Conservation (phyloP, 2,329 filamentous ascomycete genomes). For the Talaromyces sp. region DNA sequence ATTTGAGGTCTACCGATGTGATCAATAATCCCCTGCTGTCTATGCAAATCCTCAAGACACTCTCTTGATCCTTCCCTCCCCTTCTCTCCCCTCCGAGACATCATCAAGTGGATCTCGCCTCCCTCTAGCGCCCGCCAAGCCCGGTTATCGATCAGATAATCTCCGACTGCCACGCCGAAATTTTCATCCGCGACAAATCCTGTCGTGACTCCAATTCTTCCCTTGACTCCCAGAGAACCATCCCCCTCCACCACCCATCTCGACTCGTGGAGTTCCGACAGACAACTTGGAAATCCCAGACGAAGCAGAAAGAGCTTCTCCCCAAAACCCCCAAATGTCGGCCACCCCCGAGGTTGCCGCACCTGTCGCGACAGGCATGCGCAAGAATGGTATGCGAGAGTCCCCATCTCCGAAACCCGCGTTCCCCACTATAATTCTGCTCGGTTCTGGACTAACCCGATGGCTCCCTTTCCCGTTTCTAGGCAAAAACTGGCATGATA, state of each 20-base stretch:
- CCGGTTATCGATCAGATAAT: conserved; percentile 50
- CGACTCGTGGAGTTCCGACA: no score
- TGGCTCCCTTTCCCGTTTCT: conserved; percentile 20
- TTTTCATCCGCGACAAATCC: conserved; percentile 13
- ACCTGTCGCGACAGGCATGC: conserved; percentile 61
- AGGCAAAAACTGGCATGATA: conserved; percentile 95
- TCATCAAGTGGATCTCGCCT: background rate
- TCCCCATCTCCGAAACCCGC: conserved; percentile 12
- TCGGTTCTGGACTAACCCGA: conserved; percentile 18
- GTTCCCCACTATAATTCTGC: background rate
- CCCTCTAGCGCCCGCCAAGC: conserved; percentile 32
- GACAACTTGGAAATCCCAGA: no score
- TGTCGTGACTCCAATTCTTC: background rate
- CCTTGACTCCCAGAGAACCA: background rate
- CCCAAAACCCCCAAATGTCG: no score
- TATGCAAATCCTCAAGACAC: no score
- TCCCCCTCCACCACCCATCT: no score
- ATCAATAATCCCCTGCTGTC: no score
- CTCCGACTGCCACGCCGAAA: conserved; percentile 16
- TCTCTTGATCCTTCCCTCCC: no score
- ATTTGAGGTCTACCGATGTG: no score
- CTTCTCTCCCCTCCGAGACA: background rate
- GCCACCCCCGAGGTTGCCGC: conserved; percentile 4
- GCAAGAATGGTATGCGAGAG: conserved; percentile 84
- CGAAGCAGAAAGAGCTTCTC: no score